Evolutionary conservation across 2,329 filamentous ascomycete species (phyloP).

Genomic region (Penicillium sp.): DNA sequence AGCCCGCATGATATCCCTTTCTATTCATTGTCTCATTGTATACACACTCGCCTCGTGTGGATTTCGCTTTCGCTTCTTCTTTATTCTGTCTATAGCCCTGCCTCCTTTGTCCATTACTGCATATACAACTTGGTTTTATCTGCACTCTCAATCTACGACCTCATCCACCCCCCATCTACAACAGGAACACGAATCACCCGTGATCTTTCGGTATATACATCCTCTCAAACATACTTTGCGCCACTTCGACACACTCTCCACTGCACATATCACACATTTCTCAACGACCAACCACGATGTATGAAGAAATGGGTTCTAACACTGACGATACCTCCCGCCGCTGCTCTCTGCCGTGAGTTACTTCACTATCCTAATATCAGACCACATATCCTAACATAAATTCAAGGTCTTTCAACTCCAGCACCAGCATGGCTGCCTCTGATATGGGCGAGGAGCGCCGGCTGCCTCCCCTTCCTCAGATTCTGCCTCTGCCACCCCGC

Average conservation of each 20-base stretch:
- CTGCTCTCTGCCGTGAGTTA: constrained; percentile 39
- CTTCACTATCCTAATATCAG: background rate
- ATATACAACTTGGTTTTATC: constrained; percentile 21
- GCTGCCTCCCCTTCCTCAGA: constrained; percentile 38
- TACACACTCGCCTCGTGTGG: constrained; percentile 27
- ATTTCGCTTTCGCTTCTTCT: constrained; percentile 19
- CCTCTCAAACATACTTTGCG: constrained; percentile 1
- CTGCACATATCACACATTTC: constrained; percentile 5
- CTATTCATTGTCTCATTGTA: constrained; percentile 23
- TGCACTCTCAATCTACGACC: background rate
- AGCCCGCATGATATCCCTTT: constrained; percentile 24
- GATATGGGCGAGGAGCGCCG: constrained; percentile 37
- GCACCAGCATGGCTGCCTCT: constrained; percentile 18
- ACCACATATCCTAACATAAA: background rate
- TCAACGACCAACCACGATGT: constrained; percentile 24
- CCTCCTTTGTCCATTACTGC: constrained; percentile 16
- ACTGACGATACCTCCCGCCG: constrained; percentile 31
- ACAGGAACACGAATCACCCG: constrained; percentile 1
- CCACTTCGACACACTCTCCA: constrained; percentile 12
- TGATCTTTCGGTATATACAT: constrained; percentile 21
- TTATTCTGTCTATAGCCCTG: constrained; percentile 7
- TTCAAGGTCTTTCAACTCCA: constrained; percentile 21
- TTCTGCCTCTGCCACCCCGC: constrained; percentile 36
- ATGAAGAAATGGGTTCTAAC: constrained; percentile 32
- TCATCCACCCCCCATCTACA: constrained; percentile 8